These are phyloP conservation scores for Salix dunnii DNA, from an alignment of 345 rosid species.

Conservation along the genomic window DNA sequence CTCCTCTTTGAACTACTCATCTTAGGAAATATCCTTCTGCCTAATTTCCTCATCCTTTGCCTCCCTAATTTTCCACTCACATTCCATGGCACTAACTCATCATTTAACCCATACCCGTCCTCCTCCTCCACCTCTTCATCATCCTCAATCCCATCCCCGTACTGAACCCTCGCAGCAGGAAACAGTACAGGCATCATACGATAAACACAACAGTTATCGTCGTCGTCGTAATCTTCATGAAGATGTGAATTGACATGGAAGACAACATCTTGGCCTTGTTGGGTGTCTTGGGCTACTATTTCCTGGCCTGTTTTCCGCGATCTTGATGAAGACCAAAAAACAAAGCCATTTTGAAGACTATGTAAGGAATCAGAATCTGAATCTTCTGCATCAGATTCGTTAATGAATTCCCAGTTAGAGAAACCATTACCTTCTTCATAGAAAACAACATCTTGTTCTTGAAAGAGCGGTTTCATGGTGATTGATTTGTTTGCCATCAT, in stretches of 20 bases:
- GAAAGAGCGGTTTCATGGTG: background rate
- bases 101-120: constrained; percentile 29
- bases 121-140: background rate
- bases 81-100: constrained; percentile 43
- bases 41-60: constrained; percentile 51
- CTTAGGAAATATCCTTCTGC: constrained; percentile 42
- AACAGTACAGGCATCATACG: background rate
- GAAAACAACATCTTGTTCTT: constrained; percentile 5
- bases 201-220: background rate
- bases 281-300: background rate
- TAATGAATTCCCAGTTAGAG: constrained; percentile 41
- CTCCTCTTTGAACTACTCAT: constrained; percentile 30
- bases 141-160: background rate
- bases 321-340: constrained; percentile 17
- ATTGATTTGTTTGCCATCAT: background rate
- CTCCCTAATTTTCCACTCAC: constrained; percentile 44
- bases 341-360: constrained; percentile 24
- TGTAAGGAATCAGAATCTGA: constrained; percentile 22
- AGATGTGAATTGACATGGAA: background rate
- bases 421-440: constrained; percentile 15
- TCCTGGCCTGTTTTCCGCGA: background rate
- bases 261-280: background rate
- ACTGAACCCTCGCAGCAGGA: background rate
- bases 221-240: background rate
- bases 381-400: constrained; percentile 29